A percentile compares a stretch with the other conserved stretches of the same genome.
phyloP scores from a whole-genome alignment of 2,329 filamentous ascomycete species.

The Penicillium brevicompactum region DNA sequence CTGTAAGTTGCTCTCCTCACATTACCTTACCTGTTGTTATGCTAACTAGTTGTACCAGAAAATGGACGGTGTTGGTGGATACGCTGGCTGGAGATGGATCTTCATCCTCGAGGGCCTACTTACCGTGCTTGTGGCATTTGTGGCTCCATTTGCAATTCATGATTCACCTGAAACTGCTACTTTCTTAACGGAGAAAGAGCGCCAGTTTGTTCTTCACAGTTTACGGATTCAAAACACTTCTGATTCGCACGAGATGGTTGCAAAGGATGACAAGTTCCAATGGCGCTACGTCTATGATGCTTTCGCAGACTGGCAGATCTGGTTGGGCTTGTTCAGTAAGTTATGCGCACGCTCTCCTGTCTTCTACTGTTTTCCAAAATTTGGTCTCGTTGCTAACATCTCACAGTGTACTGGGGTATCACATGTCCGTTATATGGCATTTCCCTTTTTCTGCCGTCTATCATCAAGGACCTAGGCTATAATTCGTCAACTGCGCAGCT shows the following conservation, averaged over 20 bases:
- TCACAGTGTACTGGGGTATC: slow-evolving; percentile 45
- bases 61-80: slow-evolving; percentile 53
- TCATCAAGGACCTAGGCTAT: slow-evolving; percentile 46
- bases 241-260: slow-evolving; percentile 26
- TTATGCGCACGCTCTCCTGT: background rate
- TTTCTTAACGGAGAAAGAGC: slow-evolving; percentile 46
- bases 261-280: slow-evolving; percentile 37
- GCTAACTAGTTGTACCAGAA: slow-evolving; percentile 27
- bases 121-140: slow-evolving; percentile 46
- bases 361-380: too few species aligned
- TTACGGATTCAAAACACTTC: slow-evolving; percentile 39
- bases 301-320: slow-evolving; percentile 47
- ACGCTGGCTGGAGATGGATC: slow-evolving; percentile 54
- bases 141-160: slow-evolving; percentile 49
- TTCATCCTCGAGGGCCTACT: slow-evolving; percentile 54
- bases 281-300: slow-evolving; percentile 44
- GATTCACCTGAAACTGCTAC: slow-evolving; percentile 49
- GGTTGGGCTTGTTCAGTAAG: slow-evolving; percentile 42
- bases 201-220: slow-evolving; percentile 40
- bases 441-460: slow-evolving; percentile 43
- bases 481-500: slow-evolving; percentile 43
- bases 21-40: background rate
- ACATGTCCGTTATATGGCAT: slow-evolving; percentile 46
- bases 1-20: slow-evolving; percentile 37
- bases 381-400: background rate